phyloP scores from a whole-genome alignment of 2,329 filamentous ascomycete genomes.

The Paramyrothecium roridum region DNA sequence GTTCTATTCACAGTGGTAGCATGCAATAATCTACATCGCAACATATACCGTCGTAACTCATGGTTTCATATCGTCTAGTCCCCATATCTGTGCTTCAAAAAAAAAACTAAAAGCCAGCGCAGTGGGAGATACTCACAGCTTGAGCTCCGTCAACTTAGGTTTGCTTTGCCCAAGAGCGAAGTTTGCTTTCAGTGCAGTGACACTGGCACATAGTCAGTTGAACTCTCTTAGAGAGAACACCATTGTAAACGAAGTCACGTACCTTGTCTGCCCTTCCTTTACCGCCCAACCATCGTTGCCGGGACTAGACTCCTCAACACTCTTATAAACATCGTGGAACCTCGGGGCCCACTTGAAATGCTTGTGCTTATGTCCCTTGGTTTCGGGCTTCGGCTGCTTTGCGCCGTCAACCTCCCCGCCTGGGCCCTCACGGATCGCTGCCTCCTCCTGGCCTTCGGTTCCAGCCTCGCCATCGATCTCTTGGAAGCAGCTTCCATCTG shows the following conservation, averaged over 20 bases:
- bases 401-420: slow-evolving; percentile 41
- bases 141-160: slow-evolving; percentile 67
- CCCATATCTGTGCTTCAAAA: background rate
- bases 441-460: slow-evolving; percentile 68
- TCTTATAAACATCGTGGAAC: slow-evolving; percentile 83
- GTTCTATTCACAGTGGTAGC: slow-evolving; percentile 22
- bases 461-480: slow-evolving; percentile 67
- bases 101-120: slow-evolving; percentile 13
- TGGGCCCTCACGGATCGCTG: slow-evolving; percentile 66
- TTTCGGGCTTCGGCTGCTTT: slow-evolving; percentile 16
- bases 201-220: slow-evolving; percentile 44
- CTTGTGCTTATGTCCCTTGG: slow-evolving; percentile 64
- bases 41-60: background rate
- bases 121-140: slow-evolving; percentile 66
- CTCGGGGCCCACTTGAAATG: slow-evolving; percentile 94
- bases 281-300: slow-evolving; percentile 95
- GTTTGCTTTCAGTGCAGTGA: slow-evolving; percentile 88
- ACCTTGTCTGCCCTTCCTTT: slow-evolving; percentile 83
- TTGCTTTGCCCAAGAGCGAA: slow-evolving; percentile 74
- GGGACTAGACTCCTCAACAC: slow-evolving; percentile 73
- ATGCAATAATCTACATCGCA: slow-evolving; percentile 1
- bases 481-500: slow-evolving; percentile 78
- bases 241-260: slow-evolving; percentile 20
- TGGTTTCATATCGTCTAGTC: background rate
- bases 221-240: background rate